Evolutionary conservation across 2,329 filamentous ascomycete genomes (phyloP), one percentile per base, ranked within the genome.

Genomic region (Fusarium sacchari): DNA sequence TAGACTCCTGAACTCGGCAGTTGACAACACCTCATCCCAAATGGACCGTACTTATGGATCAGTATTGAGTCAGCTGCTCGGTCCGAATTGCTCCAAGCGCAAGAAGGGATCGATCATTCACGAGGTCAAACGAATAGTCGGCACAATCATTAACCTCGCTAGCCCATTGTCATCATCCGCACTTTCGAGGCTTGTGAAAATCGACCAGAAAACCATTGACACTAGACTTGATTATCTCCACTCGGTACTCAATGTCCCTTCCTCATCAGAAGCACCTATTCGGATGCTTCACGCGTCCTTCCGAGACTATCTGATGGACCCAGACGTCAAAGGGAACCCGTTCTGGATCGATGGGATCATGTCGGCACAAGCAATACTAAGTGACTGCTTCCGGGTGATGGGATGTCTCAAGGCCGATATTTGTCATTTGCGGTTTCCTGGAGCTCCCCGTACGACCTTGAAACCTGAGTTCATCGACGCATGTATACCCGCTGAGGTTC

Each of bases 11-110:
- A 32, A 58, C 13, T 13, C 20, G 15, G 11, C 24, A n/a, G n/a
- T n/a, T 22, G 59, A 44, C 0, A 26, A 6, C 0, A 40, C 53
- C 1, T 5, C 34, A 2, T 24, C n/a, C n/a, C 42, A 32, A 0
- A 12, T 63, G 42, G 42, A 42, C 0, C 18, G 0, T n/a, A 60
- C 55, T 0, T 63, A 63, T 12, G 13, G 12, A 7, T n/a, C 60
- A 22, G 42, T 63, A 1, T 15, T 63, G 0, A 3, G 12, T 5
- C 55, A 28, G n/a, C 30, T 63, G 10, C 9, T 60, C 13, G 28
- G n/a, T 28, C 30, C 32, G 5, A 5, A 30, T 18, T 44, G 20
- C 26, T 60, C 42, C 3, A 34, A 60, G 5, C 22, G 14, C 18
- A 14, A 60, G 11, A 12, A 18, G 22, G 34, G 17, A 15, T 1